Conservation (phyloP, 495 filamentous ascomycete species). For the Cudoniella acicularis region DNA sequence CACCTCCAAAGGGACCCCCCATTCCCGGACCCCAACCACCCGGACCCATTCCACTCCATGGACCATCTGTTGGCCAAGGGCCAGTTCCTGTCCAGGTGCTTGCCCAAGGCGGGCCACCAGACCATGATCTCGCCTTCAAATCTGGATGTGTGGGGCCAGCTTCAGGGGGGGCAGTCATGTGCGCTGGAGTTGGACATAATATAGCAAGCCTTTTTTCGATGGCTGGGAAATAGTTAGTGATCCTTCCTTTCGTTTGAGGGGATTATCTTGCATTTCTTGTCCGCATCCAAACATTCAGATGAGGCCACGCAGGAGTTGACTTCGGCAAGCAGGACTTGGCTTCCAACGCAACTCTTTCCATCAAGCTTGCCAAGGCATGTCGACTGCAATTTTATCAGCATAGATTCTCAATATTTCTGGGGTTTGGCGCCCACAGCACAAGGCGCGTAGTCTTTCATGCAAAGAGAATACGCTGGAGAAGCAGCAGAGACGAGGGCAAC, state of each 20-base stretch:
- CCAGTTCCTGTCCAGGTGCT: background rate
- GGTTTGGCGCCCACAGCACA: background rate
- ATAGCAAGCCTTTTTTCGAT: background rate
- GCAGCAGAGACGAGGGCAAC: background rate
- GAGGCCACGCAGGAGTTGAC: background rate
- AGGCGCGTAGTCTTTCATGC: background rate
- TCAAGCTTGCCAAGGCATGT: background rate
- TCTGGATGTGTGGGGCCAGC: background rate
- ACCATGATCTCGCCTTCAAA: background rate
- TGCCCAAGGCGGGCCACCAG: background rate
- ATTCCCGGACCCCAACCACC: background rate
- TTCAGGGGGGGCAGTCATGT: background rate
- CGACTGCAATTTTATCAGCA: background rate
- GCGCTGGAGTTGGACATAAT: background rate
- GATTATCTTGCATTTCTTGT: background rate
- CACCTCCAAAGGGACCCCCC: background rate
- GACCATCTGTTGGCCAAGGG: background rate
- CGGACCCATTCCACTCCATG: no score
- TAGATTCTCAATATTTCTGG: background rate
- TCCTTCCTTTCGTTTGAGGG: background rate
- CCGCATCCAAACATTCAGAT: background rate
- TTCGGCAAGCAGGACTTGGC: no score
- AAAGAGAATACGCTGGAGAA: background rate
- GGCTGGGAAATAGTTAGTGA: background rate
- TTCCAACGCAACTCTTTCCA: no score